Base-by-base conservation (phyloP, 2,329 filamentous ascomycete species). In the Penicillium verrucosum region DNA sequence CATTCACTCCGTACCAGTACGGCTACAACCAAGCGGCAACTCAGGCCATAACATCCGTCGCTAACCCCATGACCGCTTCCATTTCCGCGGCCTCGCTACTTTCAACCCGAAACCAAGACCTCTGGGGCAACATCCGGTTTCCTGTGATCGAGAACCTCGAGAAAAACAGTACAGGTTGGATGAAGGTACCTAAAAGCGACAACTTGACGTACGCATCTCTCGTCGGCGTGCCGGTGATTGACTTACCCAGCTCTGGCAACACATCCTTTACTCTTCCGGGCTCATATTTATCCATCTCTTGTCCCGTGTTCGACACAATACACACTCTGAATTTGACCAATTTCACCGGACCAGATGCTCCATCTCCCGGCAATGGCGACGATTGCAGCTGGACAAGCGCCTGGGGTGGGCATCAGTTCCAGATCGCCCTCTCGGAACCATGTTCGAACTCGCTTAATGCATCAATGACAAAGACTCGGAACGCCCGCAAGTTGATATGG, bases 221-320 rank as follows among this genome's bases (percentile, higher is more conserved):
- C 14, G 29, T 51, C 5, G 48, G 48, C 4, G 21, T 29, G 6
- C 48, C 48, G 16, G 37, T 51, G 27, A 43, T 32, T 14, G 38
- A 14, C 9, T 18, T 51, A 10, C 48, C 48, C 4, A 32, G 14
- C 14, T 32, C 48, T 1, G 48, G 48, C 5, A 51, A 42, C 29
- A 51, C 38, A 34, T 51, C 48, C 10, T 51, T 51, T n/a, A 51
- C 38, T 29, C 48, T 51, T 21, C 38, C 38, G 5, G 48, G 48
- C 10, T 27, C 48, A 3, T 51, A 51, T 18, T 12, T 51, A 23
- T 51, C 48, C 10, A n/a, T 51, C 5, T 34, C 48, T 18, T 51
- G 48, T 14, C 48, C 48, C 3, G n/a, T 42, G 9, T 25, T 42
- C 9, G 48, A 43, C 25, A 51, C 48, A 7, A n/a, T 25, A 7